Base-by-base conservation (phyloP, 2,329 filamentous ascomycete species). In the Eurotiales sp. region DNA sequence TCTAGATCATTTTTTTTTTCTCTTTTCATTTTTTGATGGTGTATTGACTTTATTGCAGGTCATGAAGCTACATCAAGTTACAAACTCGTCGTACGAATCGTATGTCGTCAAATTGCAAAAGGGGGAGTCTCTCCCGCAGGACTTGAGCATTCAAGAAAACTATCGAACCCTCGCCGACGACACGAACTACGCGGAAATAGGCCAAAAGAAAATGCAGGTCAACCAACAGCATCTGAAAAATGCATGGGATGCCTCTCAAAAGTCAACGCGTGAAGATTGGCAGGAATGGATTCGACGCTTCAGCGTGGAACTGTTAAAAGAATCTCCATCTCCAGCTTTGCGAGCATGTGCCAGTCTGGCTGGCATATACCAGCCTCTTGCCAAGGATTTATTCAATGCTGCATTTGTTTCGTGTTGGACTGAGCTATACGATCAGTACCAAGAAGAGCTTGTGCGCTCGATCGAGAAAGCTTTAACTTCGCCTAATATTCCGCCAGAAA, bases 321-420 rank as follows among this genome's bases (percentile, higher is more conserved):
- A 99, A 66, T 97, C 91, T 1, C 95, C 93, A 3, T 96, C 96
- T 58, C 93, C 96, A 63, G 92, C 95, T 8, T 78, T 99, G 1
- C 83, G 93, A 57, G 93, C 93, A 39, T 99, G 95, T 66, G 93
- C 92, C 34, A 88, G 87, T 52, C 77, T 99, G 32, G 93, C 91
- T 25, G 92, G 88, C 58, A 86, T 93, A 12, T 96, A 97, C 68
- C 85, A 91, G 32, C 92, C 93, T 0, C 80, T 99, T 34, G 91
- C 95, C 10, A 85, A 90, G 52, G 92, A 95, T 62, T 77, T 99
- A 2, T 99, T 99, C 79, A 99, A 99, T 68, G 96, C 93, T 12
- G 93, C 93, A 0, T 99, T 99, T 62, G 92, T 97, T 1, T 97
- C 92, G 4, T 99, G 93, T 71, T 99, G 93, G 93, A 95, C 90